Base-by-base conservation (phyloP, 2,329 filamentous ascomycete genomes). In the Lecanicillium sp. region DNA sequence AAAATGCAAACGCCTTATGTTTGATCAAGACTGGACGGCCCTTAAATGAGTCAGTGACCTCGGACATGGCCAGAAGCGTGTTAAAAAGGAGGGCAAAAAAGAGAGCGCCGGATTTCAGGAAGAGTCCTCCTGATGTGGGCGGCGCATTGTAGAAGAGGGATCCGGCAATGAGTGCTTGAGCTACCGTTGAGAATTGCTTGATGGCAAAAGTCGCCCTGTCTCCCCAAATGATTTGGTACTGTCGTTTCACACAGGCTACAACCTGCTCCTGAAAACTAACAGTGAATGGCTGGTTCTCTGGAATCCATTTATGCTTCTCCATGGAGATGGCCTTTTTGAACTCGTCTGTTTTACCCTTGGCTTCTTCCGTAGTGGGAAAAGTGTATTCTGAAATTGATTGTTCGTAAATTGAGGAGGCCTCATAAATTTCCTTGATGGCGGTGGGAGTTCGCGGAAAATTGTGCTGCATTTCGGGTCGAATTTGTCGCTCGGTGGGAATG, bases 91-190 rank as follows among this genome's bases (percentile, higher is more conserved):
- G 61, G 1, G 79, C 64, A 36, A 84, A 72, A 64, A 84, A 85
- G 4, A 81, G 59, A 0, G 78, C 71, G 37, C 80, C 81, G 0
- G 71, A 68, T 48, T 82, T 82, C 48, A 74, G 52, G 53, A 84
- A 84, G 1, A 85, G 57, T 8, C 80, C 81, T 1, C 58, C 65
- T 0, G 77, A 74, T 36, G 71, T 75, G 17, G 60, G 43, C 0
- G 78, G 70, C 0, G 79, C 73, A 40, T 79, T 68, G 58, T 84
- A 85, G 58, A 85, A 85, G 4, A 84, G 65, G 0, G 79, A 83
- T 6, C 79, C 80, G 2, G 71, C 66, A 41, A 84, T 73, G 5
- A 85, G 56, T 0, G 79, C 77, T 48, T 81, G 75, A 0, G 67
- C 49, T 7, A 83, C 50, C 2, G 72, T 78, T 0, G 71, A 68